Evolutionary conservation across 1,139 yeast genomes (phyloP), one percentile per base, ranked within the genome.

Genomic region (Wickerhamomyces sp.): DNA sequence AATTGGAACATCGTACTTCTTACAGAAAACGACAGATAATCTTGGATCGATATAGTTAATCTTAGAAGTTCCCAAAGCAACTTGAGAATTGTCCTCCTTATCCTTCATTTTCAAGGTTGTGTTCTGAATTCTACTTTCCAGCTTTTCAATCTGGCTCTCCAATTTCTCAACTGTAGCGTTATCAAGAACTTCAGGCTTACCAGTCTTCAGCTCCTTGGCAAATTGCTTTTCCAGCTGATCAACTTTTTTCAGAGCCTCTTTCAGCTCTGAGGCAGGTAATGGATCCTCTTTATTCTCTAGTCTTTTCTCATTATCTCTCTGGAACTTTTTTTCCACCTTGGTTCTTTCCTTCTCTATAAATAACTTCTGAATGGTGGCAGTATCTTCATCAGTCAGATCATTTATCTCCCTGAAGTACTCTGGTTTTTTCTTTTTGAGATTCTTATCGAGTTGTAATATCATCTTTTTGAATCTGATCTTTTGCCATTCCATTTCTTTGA

Each of bases 11-110:
- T 79, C 74, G 61, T 72, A 89, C 66, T 82, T 87, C 66, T 90
- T 90, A 42, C 96, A 79, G 65, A 90, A 93, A 76, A 88, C 82
- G 40, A 88, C 97, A 0, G 95, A 83, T 57, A 93, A 72, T 56
- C 99, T 75, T 27, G 99, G 99, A 65, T 93, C 99, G 51, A 91
- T 91, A 72, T 91, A 91, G 65, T 91, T 91, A 76, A 88, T 81
- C 69, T 91, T 91, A 35, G 96, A 87, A 0, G 99, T 91, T 39
- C 96, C 91, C 57, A 91, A 73, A 0, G 98, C 91, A 30, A 93
- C 98, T 55, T 88, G 89, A 0, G 96, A 88, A 62, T 91, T 91
- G 62, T 89, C 97, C 63, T 91, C 96, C 65, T 87, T 89, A 62
- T 91, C 98, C 64, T 88, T 84, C 61, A 89, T 74, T 62, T 85